phyloP scores from a whole-genome alignment of 257 asterid species.

The Mentha longifolia region DNA sequence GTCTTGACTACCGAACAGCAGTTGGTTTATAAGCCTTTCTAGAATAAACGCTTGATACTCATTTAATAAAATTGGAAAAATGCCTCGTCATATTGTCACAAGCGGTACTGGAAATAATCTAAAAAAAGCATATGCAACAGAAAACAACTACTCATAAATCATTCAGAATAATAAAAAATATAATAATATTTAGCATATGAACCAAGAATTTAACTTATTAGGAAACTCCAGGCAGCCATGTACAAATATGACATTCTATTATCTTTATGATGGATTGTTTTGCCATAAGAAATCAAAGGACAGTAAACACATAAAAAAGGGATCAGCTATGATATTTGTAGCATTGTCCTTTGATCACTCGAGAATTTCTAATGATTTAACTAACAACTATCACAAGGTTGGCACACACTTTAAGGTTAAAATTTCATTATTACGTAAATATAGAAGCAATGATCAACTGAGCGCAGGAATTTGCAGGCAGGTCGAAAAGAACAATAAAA shows the following conservation, averaged over 20 bases:
- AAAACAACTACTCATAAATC: neutral
- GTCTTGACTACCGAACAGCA: slow-evolving; percentile 4
- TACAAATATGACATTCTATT: neutral
- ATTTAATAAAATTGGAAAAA: neutral
- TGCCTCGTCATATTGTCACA: neutral
- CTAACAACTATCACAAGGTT: neutral
- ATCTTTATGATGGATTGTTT: slow-evolving; percentile 18
- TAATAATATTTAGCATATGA: neutral
- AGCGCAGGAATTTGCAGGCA: neutral
- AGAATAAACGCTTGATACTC: neutral
- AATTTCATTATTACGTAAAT: too few relatives aligned
- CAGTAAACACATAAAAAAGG: neutral
- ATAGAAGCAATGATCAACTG: too few relatives aligned
- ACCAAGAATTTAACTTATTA: neutral
- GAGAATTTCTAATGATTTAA: neutral
- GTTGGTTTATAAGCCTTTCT: slow-evolving; percentile 7
- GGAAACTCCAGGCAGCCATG: slow-evolving; percentile 22
- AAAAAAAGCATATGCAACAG: slow-evolving; percentile 11
- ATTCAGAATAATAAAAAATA: neutral
- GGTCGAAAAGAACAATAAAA: slow-evolving; percentile 28
- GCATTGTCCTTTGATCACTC: neutral
- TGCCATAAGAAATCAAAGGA: slow-evolving; percentile 6
- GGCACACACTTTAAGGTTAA: neutral
- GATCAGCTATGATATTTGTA: neutral
- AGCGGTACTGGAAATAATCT: slow-evolving; percentile 1